Conservation (phyloP, 1,284 basidiomycete genomes). For the Apiotrichum mycotoxinovorans region DNA sequence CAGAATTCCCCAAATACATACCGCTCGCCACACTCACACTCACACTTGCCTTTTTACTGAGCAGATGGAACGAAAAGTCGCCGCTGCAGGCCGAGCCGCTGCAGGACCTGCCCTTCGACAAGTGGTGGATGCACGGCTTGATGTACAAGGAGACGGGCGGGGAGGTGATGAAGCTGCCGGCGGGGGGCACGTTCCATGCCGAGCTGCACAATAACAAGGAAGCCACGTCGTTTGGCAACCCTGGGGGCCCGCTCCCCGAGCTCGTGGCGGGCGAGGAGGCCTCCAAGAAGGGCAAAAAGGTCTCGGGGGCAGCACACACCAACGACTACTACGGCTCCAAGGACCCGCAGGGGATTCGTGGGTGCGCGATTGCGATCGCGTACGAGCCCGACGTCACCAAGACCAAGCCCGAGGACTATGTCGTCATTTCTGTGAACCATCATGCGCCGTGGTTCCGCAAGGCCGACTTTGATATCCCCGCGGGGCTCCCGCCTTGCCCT, state of each 20-base stretch:
- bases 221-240: conserved; percentile 5
- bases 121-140: neutral
- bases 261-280: neutral
- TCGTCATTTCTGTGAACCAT: conserved; percentile 67
- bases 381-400: conserved; percentile 59
- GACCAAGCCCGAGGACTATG: conserved; percentile 63
- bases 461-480: conserved; percentile 64
- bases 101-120: too few relatives aligned
- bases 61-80: neutral
- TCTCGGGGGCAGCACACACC: neutral
- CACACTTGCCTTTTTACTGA: neutral
- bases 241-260: too few relatives aligned
- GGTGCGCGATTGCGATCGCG: conserved; percentile 57
- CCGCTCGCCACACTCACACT: conserved; percentile 26
- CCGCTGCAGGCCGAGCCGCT: neutral
- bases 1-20: too few relatives aligned
- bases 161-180: conserved; percentile 38
- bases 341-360: neutral
- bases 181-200: conserved; percentile 27
- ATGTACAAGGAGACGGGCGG: conserved; percentile 7
- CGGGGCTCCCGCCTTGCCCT: conserved; percentile 62
- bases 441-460: conserved; percentile 63
- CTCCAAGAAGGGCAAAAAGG: too few relatives aligned
- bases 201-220: conserved; percentile 10
- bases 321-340: neutral